Evolutionary conservation across 768 basidiomycete genomes (phyloP), one percentile per base, ranked within the genome.

Genomic region (Flagelloscypha sp.): DNA sequence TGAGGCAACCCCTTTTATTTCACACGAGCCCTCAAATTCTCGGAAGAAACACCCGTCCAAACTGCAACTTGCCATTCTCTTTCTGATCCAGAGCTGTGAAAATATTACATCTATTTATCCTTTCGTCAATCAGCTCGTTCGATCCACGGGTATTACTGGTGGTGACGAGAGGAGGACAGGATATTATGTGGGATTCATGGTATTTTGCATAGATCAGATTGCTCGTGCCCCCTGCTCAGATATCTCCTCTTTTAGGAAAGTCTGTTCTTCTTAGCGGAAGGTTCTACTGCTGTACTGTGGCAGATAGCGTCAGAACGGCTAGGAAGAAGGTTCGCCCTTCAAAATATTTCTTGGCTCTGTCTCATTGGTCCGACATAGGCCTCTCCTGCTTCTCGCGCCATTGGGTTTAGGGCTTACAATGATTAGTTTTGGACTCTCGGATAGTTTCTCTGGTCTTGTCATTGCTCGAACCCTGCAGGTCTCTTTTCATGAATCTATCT

Each of bases 391-490:
- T 35, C 63, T 52, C 1, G 84, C 84, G 2, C 57, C 86, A 1
- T 54, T 70, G 19, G 84, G 84, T 3, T 48, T 84, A 11, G 72
- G 76, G 0, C 22, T 70, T 7, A 82, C 80, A 0, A 84, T 85
- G 77, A 76, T 72, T 36, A 75, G 70, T 50, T 85, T 86, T 43
- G 84, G 84, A 15, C 53, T 87, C 11, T 83, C 81, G 0, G 74
- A 54, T 34, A 76, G 79, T 0, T 84, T 80, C 48, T 74, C 67
- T 71, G 75, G 75, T 6, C 59, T 79, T 3, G 70, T 82, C 3
- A 30, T 72, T n/a, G n/a, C n/a, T n/a, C n/a, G n/a, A n/a, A n/a
- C n/a, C n/a, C n/a, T n/a, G n/a, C n/a, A n/a, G n/a, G n/a, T n/a
- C n/a, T n/a, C n/a, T n/a, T n/a, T n/a, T n/a, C n/a, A n/a, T n/a